Percentiles rank a stretch among this genome's conserved stretches.
Conservation (phyloP, 2,329 filamentous ascomycete genomes). For the Xylaria sp. region DNA sequence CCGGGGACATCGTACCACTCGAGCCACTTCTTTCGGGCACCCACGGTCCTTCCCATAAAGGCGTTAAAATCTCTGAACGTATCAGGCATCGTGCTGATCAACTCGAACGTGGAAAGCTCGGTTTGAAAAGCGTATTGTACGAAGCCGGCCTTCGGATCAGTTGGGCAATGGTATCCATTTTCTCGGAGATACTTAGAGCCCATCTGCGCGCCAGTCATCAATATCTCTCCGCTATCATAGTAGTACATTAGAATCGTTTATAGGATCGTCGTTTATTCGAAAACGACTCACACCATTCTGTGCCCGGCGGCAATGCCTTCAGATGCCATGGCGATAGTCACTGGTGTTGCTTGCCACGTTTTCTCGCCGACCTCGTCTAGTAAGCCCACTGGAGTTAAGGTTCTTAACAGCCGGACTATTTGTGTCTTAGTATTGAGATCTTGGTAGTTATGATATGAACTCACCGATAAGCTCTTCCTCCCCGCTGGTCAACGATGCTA, state of each 20-base stretch:
- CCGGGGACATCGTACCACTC: conserved; percentile 39
- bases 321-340: conserved; percentile 37
- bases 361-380: conserved; percentile 34
- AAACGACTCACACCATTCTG: conserved; percentile 38
- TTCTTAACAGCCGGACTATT: conserved; percentile 28
- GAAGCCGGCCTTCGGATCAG: conserved; percentile 34
- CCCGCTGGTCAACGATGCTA: conserved; percentile 31
- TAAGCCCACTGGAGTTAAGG: conserved; percentile 33
- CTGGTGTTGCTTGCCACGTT: conserved; percentile 33
- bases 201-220: conserved; percentile 29
- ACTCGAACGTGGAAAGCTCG: conserved; percentile 32
- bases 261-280: no score
- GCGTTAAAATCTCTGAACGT: conserved; percentile 34
- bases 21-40: conserved; percentile 32
- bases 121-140: conserved; percentile 39
- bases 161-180: conserved; percentile 34
- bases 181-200: conserved; percentile 34
- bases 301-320: conserved; percentile 37
- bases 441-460: not conserved
- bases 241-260: not conserved
- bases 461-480: conserved; percentile 39
- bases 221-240: conserved; percentile 25
- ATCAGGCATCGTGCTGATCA: conserved; percentile 29
- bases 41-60: conserved; percentile 39
- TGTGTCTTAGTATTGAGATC: not conserved